These are phyloP conservation scores for Pichia sp. DNA, from an alignment of 1,139 yeast species.

Conservation along the genomic window DNA sequence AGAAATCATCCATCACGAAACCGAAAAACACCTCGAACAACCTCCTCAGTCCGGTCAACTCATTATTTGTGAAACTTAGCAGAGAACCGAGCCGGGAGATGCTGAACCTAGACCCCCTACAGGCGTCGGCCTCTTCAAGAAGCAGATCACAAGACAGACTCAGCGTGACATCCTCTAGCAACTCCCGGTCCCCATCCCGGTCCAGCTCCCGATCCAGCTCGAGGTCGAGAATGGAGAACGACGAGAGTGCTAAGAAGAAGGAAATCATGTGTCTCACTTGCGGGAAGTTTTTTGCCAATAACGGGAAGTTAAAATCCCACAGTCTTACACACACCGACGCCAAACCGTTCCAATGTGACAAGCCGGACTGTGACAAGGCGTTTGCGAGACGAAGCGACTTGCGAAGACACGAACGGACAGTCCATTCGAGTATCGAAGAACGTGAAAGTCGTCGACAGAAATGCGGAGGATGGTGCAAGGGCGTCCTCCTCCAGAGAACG, in stretches of 20 bases:
- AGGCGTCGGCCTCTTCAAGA: background rate
- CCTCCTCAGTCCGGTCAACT: background rate
- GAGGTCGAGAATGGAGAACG: background rate
- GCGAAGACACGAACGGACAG: conserved; percentile 77
- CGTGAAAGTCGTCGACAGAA: conserved; percentile 1
- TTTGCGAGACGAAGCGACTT: conserved; percentile 96
- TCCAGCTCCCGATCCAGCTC: background rate
- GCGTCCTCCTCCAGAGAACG: background rate
- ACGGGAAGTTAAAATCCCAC: conserved; percentile 6
- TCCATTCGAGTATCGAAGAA: conserved; percentile 3
- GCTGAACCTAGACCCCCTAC: background rate
- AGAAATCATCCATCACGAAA: background rate
- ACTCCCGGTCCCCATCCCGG: conserved; percentile 9
- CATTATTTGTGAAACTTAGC: background rate
- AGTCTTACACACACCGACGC: conserved; percentile 1
- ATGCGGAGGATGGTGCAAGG: conserved; percentile 9
- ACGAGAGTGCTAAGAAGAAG: too few relatives aligned
- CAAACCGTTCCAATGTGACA: conserved; percentile 1
- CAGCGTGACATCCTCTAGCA: too few relatives aligned
- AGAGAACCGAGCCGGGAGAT: background rate
- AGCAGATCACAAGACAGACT: too few relatives aligned
- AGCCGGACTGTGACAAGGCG: conserved; percentile 70
- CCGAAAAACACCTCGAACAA: background rate
- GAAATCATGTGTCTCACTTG: background rate
- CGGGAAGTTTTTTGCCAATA: conserved; percentile 1